Evolutionary conservation across 805 yeast species (phyloP).

Genomic region (Hanseniaspora singularis): DNA sequence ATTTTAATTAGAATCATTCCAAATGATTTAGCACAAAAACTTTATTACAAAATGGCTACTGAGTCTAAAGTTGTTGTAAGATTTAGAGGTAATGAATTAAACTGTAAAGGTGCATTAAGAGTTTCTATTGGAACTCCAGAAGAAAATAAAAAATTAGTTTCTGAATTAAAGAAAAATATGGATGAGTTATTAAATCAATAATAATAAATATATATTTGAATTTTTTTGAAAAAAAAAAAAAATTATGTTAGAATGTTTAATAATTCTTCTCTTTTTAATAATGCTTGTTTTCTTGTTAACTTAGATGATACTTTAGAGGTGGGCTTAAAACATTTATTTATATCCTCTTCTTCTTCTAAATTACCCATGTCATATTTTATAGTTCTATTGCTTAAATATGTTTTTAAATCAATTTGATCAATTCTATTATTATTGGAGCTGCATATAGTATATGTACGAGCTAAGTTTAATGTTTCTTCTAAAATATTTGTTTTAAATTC

Average conservation of each 20-base stretch:
- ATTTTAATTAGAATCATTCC: slow-evolving; percentile 60
- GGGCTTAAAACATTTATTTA: neutral
- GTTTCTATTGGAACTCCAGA: slow-evolving; percentile 73
- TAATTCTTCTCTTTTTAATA: neutral
- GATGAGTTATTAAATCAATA: slow-evolving; percentile 17
- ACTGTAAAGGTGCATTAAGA: slow-evolving; percentile 80
- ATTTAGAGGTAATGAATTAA: slow-evolving; percentile 80
- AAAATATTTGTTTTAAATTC: neutral
- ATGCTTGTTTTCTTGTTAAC: neutral
- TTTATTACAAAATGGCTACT: slow-evolving; percentile 62
- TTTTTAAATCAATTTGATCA: neutral
- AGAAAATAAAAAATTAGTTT: slow-evolving; percentile 53
- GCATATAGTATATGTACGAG: too few relatives aligned
- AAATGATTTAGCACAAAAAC: slow-evolving; percentile 55
- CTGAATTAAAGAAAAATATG: slow-evolving; percentile 34
- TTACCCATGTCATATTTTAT: too few relatives aligned
- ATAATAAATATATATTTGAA: neutral
- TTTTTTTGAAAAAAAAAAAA: neutral
- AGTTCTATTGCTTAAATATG: too few relatives aligned
- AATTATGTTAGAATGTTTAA: neutral
- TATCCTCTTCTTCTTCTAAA: neutral
- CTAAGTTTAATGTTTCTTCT: neutral
- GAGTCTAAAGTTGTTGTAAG: slow-evolving; percentile 72
- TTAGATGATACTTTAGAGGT: neutral
- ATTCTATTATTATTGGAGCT: too few relatives aligned